Base-by-base conservation (phyloP, 2,329 filamentous ascomycete genomes). In the Fusarium ambrosium region DNA sequence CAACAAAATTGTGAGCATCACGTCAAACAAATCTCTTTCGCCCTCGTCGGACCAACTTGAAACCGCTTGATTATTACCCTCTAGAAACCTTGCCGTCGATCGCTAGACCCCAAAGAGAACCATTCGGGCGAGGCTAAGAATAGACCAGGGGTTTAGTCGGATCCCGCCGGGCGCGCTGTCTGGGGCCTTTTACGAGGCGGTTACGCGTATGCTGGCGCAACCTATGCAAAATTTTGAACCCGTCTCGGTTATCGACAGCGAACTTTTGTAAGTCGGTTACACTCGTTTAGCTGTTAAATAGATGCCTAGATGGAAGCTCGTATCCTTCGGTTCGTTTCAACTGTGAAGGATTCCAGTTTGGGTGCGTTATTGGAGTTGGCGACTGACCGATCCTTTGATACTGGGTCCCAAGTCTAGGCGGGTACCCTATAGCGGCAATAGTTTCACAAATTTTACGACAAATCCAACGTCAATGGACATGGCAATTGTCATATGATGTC, bases 131-230 rank as follows among this genome's bases (percentile, higher is more conserved):
- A 75, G 14, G 18, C 65, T 62, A 77, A 73, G 65, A 71, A 70
- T 69, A 74, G 68, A 27, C 34, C 32, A 27, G 53, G 34, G 64
- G 63, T 61, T 53, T 74, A 61, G 70, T 68, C 69, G 66, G 66
- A 70, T 70, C 53, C 27, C 43, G 20, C 53, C 53, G 32, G 36
- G 20, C 27, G 22, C 20, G 43, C 56, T 34, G 16, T 64, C 59
- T 63, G n/a, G 64, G 48, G 53, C 63, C 59, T 41, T 66, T 69
- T 41, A 27, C 58, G 37, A 60, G 32, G 39, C 53, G 65, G 71
- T 72, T 74, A 76, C 73, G 73, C 73, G 73, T 76, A 74, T 76
- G 73, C 73, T 76, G 73, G 71, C 73, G 73, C 75, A 69, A 70
- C 64, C 62, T 70, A 55, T 51, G 51, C 60, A 60, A 39, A 61